Evolutionary conservation across 2,329 filamentous ascomycete species (phyloP).

Genomic region (Coniochaeta prunicola): DNA sequence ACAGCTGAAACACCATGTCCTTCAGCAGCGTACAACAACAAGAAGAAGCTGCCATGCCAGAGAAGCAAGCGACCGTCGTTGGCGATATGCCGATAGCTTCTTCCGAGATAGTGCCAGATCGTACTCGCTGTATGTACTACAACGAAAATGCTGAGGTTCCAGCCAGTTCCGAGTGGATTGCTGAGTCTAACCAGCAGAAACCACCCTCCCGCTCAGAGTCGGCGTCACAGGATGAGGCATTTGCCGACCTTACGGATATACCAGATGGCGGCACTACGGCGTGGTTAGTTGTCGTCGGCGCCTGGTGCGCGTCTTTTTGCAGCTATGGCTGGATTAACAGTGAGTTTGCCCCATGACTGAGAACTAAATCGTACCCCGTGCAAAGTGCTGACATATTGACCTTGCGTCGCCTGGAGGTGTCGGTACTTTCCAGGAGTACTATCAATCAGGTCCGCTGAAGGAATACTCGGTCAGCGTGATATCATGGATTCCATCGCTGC

Average conservation of each 20-base stretch:
- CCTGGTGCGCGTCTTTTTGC: conserved; percentile 29
- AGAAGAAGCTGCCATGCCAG: background rate
- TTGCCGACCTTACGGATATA: background rate
- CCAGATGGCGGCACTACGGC: conserved; percentile 22
- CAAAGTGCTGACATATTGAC: background rate
- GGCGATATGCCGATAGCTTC: background rate
- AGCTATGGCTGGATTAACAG: conserved; percentile 37
- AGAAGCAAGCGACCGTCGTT: background rate
- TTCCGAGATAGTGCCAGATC: background rate
- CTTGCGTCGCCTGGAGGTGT: conserved; percentile 9
- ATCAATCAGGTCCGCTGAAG: conserved; percentile 38
- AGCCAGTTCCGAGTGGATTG: background rate
- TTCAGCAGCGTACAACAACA: background rate
- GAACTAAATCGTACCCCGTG: background rate
- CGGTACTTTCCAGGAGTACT: conserved; percentile 54
- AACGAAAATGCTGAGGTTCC: background rate
- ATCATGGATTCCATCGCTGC: conserved; percentile 52
- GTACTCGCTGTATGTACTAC: background rate
- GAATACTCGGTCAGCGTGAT: conserved; percentile 42
- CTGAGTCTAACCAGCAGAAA: background rate
- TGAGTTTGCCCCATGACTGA: conserved; percentile 8
- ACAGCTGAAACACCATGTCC: too few species aligned
- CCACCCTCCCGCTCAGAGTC: background rate
- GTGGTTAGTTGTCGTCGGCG: conserved; percentile 28
- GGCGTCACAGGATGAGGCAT: background rate